These are phyloP conservation scores for Tribonema minus DNA, from an alignment of 108 stramenopile species.

Conservation along the genomic window DNA sequence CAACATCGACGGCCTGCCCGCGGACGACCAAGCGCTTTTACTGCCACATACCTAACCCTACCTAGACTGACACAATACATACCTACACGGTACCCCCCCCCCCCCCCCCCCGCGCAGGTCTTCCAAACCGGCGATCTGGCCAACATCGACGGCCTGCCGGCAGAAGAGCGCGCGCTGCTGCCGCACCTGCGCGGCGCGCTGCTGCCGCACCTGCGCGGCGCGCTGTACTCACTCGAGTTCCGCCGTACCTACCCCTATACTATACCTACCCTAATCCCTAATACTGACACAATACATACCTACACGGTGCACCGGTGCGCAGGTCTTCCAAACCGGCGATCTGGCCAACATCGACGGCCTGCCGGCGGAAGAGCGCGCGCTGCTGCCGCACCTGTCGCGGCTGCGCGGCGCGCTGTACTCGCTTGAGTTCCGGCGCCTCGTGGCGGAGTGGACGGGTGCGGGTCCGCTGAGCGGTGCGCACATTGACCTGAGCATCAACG, in stretches of 20 bases:
- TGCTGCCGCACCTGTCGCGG: constrained; percentile 69
- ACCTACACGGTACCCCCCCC: no score
- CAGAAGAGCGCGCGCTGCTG: constrained; percentile 56
- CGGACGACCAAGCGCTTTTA: no score
- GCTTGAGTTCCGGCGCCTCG: constrained; percentile 69
- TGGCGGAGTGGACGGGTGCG: constrained; percentile 68
- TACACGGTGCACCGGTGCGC: not conserved
- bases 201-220: constrained; percentile 65
- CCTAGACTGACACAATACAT: no score
- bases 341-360: constrained; percentile 36
- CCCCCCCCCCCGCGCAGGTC: not conserved
- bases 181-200: constrained; percentile 68
- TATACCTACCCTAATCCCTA: constrained; percentile 71
- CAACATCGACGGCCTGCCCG: constrained; percentile 15
- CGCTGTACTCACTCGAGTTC: constrained; percentile 78
- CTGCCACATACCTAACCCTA: no score
- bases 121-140: constrained; percentile 55
- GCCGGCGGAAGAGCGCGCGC: constrained; percentile 41
- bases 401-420: constrained; percentile 77
- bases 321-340: constrained; percentile 52
- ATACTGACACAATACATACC: no score
- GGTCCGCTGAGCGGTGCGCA: constrained; percentile 45
- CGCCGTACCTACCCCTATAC: no score
- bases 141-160: constrained; percentile 15
- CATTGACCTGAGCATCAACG: constrained; percentile 90